phyloP scores from a whole-genome alignment of 106 monocot genomes.

The Acorus calamus region DNA sequence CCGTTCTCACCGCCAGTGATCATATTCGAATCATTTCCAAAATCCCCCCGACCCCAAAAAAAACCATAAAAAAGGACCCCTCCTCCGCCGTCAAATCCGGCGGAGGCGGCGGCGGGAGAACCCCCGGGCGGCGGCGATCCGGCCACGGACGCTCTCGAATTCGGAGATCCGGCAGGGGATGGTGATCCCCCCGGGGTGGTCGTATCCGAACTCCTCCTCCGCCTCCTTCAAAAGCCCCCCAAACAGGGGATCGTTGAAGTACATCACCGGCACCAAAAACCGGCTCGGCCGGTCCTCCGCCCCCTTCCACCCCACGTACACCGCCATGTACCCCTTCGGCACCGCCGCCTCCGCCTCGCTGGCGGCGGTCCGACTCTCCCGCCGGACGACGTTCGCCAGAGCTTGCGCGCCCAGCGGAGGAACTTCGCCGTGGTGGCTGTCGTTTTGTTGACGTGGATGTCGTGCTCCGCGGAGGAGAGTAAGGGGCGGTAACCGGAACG shows the following conservation, averaged over 20 bases:
- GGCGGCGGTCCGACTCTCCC: not conserved
- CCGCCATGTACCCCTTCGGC: conserved; percentile 60
- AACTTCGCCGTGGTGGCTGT: conserved; percentile 5
- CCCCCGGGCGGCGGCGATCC: conserved; percentile 17
- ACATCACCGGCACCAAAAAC: conserved; percentile 50
- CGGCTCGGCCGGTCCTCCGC: conserved; percentile 17
- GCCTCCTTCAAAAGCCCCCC: conserved; percentile 54
- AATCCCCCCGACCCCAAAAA: too few species aligned
- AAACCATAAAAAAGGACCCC: too few species aligned
- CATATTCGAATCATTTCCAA: too few species aligned
- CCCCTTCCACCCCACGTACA: conserved; percentile 29
- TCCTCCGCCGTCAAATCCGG: too few species aligned
- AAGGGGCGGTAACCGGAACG: not conserved
- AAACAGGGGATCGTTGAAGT: conserved; percentile 75
- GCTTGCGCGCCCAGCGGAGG: conserved; percentile 14
- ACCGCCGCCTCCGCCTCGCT: conserved; percentile 4
- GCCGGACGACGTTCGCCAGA: not conserved
- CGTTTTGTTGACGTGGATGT: not conserved
- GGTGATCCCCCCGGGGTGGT: conserved; percentile 61
- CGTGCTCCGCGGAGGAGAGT: not conserved
- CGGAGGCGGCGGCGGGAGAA: conserved; percentile 2
- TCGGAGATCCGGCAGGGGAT: conserved; percentile 44
- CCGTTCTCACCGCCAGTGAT: too few species aligned
- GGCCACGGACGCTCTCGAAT: conserved; percentile 42
- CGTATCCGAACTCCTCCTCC: conserved; percentile 48